Percentiles rank a stretch among this genome's conserved stretches.
These are phyloP conservation scores for Emydomyces testavorans DNA, from an alignment of 2,329 filamentous ascomycete genomes.

Conservation along the genomic window DNA sequence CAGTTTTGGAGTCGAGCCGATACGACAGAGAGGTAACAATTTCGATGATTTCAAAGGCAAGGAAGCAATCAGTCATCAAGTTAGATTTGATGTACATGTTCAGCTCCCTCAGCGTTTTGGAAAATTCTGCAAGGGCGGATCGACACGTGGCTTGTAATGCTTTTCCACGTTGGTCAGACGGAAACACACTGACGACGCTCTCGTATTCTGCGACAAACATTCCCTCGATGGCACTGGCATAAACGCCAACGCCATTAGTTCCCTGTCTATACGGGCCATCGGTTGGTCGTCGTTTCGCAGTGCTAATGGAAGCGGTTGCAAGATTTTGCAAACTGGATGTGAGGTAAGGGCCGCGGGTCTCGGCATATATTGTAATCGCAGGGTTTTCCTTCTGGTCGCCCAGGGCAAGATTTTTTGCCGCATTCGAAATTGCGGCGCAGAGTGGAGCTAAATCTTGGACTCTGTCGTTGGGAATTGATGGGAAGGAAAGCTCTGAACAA, in stretches of 20 bases:
- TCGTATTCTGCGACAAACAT: conserved; percentile 83
- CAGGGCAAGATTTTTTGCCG: conserved; percentile 43
- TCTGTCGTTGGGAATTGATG: conserved; percentile 63
- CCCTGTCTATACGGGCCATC: conserved; percentile 79
- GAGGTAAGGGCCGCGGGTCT: conserved; percentile 79
- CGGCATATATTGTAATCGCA: conserved; percentile 71
- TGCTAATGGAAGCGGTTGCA: conserved; percentile 72
- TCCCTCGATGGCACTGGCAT: conserved; percentile 75
- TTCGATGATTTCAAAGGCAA: conserved; percentile 91
- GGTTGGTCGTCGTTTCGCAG: conserved; percentile 60
- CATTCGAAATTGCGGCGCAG: conserved; percentile 61
- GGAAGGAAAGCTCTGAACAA: conserved; percentile 55
- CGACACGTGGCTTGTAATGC: conserved; percentile 72
- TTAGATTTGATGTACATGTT: conserved; percentile 83
- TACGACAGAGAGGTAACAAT: conserved; percentile 71
- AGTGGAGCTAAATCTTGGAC: conserved; percentile 67
- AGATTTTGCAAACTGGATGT: conserved; percentile 70
- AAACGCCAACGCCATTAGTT: conserved; percentile 82
- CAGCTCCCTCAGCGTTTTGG: conserved; percentile 73
- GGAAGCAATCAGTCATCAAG: conserved; percentile 78
- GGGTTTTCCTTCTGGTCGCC: conserved; percentile 46
- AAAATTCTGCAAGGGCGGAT: conserved; percentile 65
- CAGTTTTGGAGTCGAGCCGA: conserved; percentile 68
- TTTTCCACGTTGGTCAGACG: conserved; percentile 68
- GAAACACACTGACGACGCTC: conserved; percentile 78